Conservation (phyloP, 805 yeast genomes). For the Danielozyma ontarioensis region DNA sequence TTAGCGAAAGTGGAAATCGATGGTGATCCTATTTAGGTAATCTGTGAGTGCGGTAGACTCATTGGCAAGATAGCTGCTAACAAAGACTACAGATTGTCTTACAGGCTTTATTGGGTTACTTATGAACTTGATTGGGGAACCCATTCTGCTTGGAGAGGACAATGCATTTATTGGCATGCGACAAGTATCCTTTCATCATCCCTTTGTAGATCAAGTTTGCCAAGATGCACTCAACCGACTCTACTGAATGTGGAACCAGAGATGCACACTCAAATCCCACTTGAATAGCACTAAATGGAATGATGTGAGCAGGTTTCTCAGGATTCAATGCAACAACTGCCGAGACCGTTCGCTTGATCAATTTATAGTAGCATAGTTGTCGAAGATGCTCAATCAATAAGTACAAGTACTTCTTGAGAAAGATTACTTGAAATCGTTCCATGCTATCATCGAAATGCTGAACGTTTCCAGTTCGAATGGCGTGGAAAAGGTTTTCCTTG, state of each 20-base stretch:
- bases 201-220: conserved; percentile 62
- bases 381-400: conserved; percentile 51
- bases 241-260: conserved; percentile 21
- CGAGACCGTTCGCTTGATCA: conserved; percentile 38
- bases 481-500: conserved; percentile 39
- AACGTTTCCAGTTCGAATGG: conserved; percentile 54
- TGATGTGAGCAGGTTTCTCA: conserved; percentile 27
- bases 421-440: conserved; percentile 39
- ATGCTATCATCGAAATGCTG: conserved; percentile 43
- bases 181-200: conserved; percentile 71
- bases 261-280: conserved; percentile 32
- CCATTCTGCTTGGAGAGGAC: conserved; percentile 74
- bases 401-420: conserved; percentile 58
- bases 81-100: no score
- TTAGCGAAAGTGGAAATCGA: no score
- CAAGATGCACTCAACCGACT: conserved; percentile 62
- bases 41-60: no score
- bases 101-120: no score
- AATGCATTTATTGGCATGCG: conserved; percentile 67
- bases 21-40: no score
- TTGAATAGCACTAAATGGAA: conserved; percentile 39
- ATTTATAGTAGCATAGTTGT: conserved; percentile 43
- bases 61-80: no score
- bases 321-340: conserved; percentile 19
- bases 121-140: conserved; percentile 48